phyloP scores from a whole-genome alignment of 169 alveolate genomes.

The Eimeria acervulina region DNA sequence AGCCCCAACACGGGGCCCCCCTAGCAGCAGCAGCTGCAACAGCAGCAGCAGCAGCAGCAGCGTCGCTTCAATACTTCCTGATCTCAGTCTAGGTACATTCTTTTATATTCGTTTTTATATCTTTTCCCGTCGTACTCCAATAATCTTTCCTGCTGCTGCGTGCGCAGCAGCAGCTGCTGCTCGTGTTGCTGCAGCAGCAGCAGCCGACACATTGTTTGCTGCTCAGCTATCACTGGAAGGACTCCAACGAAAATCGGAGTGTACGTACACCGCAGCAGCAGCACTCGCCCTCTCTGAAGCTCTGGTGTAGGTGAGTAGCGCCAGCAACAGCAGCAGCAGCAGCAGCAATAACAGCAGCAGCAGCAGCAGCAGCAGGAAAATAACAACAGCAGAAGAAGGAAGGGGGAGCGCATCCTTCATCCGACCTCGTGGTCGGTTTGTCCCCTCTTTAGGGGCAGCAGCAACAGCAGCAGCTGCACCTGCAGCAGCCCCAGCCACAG shows the following conservation, averaged over 20 bases:
- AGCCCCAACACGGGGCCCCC: not conserved
- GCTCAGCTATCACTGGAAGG: no score
- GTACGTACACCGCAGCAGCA: no score
- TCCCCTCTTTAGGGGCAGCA: no score
- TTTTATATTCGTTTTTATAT: no score
- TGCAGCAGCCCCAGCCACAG: not conserved
- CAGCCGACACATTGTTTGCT: no score
- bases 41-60: constrained; percentile 36
- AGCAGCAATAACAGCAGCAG: constrained; percentile 9
- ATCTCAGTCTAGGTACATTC: not conserved
- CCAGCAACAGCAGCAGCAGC: not conserved
- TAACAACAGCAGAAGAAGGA: not conserved
- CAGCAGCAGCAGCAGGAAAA: not conserved
- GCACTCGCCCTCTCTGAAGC: not conserved
- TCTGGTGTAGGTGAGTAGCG: not conserved
- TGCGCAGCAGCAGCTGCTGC: no score
- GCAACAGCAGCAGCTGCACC: not conserved
- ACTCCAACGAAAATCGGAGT: no score
- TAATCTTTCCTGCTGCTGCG: no score
- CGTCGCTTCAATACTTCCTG: not conserved
- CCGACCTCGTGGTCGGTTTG: no score
- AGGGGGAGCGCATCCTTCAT: no score
- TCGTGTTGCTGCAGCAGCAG: no score
- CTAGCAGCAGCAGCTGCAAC: not conserved
- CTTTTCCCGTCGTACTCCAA: no score